phyloP scores from a whole-genome alignment of 441 rosid species.

The Melastoma candidum region DNA sequence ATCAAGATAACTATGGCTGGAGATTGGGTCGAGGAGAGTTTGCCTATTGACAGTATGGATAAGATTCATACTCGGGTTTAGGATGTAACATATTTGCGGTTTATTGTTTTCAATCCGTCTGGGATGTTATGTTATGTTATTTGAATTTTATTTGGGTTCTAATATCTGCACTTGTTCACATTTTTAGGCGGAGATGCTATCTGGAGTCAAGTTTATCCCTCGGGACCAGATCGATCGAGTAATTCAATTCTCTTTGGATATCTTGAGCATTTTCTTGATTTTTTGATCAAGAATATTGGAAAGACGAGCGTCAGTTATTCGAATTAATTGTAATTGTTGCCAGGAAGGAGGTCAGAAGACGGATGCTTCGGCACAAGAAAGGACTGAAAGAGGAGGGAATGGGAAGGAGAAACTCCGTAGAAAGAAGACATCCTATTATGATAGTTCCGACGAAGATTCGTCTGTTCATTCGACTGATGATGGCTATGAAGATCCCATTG shows the following conservation, averaged over 20 bases:
- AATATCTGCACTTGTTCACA: too few species aligned
- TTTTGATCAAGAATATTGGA: background rate
- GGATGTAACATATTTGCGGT: too few species aligned
- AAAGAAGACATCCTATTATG: slow-evolving; percentile 18
- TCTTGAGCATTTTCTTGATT: background rate
- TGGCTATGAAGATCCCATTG: slow-evolving; percentile 28
- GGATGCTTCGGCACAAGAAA: slow-evolving; percentile 14
- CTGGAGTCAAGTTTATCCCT: slow-evolving; percentile 67
- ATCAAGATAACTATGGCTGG: too few species aligned
- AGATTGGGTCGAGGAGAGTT: too few species aligned
- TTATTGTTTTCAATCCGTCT: too few species aligned
- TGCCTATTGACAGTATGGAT: too few species aligned
- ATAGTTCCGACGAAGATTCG: slow-evolving; percentile 27
- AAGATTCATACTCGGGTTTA: too few species aligned
- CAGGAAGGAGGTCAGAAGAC: slow-evolving; percentile 30
- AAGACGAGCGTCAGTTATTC: slow-evolving; percentile 5
- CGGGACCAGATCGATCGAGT: slow-evolving; percentile 46
- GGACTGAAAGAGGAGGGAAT: slow-evolving; percentile 17
- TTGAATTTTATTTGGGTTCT: too few species aligned
- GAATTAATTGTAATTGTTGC: too few species aligned
- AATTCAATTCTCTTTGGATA: background rate
- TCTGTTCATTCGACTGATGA: slow-evolving; percentile 25
- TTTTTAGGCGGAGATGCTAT: slow-evolving; percentile 32
- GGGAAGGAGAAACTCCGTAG: slow-evolving; percentile 28
- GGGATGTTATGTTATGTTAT: too few species aligned